Evolutionary conservation across 768 basidiomycete genomes (phyloP).

Genomic region (Sarcodon sp.): DNA sequence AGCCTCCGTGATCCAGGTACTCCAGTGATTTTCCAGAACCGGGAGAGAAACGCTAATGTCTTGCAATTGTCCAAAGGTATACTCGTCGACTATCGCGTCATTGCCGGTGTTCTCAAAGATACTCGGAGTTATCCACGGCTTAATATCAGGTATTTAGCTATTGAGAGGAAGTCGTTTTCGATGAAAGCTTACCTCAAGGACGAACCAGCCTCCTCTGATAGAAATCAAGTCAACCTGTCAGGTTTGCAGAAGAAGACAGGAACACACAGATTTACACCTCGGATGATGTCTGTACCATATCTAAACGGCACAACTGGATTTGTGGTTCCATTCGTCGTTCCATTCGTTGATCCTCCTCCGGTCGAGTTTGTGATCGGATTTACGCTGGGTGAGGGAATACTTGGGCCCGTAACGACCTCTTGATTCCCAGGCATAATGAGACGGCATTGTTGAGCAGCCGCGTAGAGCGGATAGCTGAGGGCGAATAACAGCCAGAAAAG

Average conservation of each 20-base stretch:
- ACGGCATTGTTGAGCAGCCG: no score
- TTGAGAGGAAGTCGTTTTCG: not conserved
- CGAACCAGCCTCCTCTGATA: constrained; percentile 48
- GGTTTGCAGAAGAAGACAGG: not conserved
- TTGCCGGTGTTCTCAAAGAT: constrained; percentile 54
- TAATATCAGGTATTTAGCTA: not conserved
- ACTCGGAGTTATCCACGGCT: constrained; percentile 77
- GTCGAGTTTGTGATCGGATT: not conserved
- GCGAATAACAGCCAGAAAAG: no score
- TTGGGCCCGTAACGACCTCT: not conserved
- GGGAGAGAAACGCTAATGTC: constrained; percentile 27
- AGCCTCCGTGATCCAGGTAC: constrained; percentile 56
- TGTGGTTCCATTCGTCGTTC: constrained; percentile 3
- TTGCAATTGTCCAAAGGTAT: constrained; percentile 42
- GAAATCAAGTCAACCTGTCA: not conserved
- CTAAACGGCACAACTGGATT: constrained; percentile 22
- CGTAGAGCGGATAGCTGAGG: no score
- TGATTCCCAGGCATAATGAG: no score
- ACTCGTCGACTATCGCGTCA: constrained; percentile 44
- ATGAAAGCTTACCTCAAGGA: constrained; percentile 31
- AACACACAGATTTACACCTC: constrained; percentile 52
- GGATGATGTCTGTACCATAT: constrained; percentile 31
- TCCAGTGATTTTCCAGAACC: constrained; percentile 42
- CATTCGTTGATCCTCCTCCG: not conserved
- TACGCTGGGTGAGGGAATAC: not conserved